Percentiles rank a stretch among this genome's conserved stretches.
These are phyloP conservation scores for Aspergillus funiculosus DNA, from an alignment of 495 filamentous ascomycete genomes.

Conservation along the genomic window DNA sequence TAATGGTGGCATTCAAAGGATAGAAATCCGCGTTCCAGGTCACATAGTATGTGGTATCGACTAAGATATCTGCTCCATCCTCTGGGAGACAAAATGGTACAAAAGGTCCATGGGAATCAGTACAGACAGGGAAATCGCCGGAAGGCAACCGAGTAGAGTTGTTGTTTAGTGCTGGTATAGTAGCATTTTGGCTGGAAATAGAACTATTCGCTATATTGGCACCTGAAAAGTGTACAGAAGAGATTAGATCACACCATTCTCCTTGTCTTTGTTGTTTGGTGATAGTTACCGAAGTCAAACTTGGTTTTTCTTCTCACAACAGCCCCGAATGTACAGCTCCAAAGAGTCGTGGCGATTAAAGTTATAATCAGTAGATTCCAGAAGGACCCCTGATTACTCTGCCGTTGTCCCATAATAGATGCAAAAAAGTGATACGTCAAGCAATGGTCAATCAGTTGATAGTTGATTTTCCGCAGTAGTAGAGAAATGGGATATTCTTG, in stretches of 20 bases:
- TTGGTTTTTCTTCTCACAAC: conserved; percentile 3
- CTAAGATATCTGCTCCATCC: conserved; percentile 29
- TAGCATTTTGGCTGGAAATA: conserved; percentile 4
- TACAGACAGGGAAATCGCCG: conserved; percentile 37
- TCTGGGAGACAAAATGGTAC: conserved; percentile 37
- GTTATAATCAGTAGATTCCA: background rate
- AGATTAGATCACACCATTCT: background rate
- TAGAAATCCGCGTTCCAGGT: conserved; percentile 42
- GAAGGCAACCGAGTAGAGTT: conserved; percentile 50
- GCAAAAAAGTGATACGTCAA: conserved; percentile 4
- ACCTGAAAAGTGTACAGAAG: background rate
- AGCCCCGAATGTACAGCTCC: background rate
- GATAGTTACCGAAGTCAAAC: conserved; percentile 7
- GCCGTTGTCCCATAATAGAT: conserved; percentile 6
- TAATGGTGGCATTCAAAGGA: conserved; percentile 35
- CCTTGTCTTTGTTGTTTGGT: background rate
- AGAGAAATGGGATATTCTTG: background rate
- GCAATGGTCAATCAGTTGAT: background rate
- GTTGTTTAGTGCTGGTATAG: background rate
- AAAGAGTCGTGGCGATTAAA: background rate
- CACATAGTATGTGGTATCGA: conserved; percentile 39
- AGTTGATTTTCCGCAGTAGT: background rate
- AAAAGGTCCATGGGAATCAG: conserved; percentile 18
- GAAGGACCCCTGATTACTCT: background rate
- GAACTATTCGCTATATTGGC: conserved; percentile 1